Evolutionary conservation across 495 filamentous ascomycete genomes (phyloP).

Genomic region (Aspergillus sparsus): DNA sequence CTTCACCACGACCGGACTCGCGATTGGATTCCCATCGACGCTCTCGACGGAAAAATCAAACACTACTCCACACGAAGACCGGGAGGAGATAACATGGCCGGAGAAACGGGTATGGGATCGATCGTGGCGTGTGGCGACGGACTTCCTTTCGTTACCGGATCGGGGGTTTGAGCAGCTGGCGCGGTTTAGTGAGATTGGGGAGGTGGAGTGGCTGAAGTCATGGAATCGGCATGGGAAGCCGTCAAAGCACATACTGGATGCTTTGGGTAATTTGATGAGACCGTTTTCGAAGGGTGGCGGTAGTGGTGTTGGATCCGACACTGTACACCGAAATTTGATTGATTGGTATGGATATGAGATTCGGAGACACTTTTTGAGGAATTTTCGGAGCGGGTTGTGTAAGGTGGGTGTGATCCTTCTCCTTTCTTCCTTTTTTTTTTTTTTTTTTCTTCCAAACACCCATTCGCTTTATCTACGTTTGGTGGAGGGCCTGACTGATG

Average conservation of each 20-base stretch:
- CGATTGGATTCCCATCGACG: conserved; percentile 7
- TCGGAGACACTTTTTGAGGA: conserved; percentile 50
- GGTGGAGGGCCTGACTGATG: conserved; percentile 10
- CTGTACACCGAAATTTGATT: conserved; percentile 33
- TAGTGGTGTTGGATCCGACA: not conserved
- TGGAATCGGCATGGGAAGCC: conserved; percentile 38
- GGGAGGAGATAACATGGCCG: conserved; percentile 12
- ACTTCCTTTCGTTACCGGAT: conserved; percentile 59
- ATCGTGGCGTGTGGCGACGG: conserved; percentile 68
- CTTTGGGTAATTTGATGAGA: conserved; percentile 44
- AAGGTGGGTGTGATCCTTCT: conserved; percentile 33
- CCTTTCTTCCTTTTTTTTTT: not conserved
- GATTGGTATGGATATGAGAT: conserved; percentile 58
- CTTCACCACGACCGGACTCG: conserved; percentile 26
- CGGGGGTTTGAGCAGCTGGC: conserved; percentile 31
- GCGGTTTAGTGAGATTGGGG: conserved; percentile 28
- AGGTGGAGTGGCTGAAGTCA: conserved; percentile 31
- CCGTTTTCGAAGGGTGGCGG: conserved; percentile 18
- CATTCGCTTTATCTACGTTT: not conserved
- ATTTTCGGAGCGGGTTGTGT: conserved; percentile 40
- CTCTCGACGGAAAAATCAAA: conserved; percentile 6
- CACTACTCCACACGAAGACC: not conserved
- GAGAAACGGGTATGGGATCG: conserved; percentile 66
- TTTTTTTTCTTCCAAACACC: not conserved
- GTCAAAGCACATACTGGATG: conserved; percentile 36